phyloP scores from a whole-genome alignment of 169 alveolate species.

The Plasmodium coatneyi region DNA sequence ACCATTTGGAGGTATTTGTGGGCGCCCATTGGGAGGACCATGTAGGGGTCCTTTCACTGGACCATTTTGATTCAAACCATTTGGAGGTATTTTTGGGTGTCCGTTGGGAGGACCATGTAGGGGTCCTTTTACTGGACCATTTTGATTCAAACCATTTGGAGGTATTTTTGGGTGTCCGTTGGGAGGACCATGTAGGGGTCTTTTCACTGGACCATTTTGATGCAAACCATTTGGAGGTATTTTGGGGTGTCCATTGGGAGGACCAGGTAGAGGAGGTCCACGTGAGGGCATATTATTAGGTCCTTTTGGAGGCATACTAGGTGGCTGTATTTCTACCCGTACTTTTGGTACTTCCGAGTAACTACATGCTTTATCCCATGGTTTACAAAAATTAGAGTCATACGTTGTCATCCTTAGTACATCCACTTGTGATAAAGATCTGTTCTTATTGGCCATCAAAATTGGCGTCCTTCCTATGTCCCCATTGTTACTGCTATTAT shows the following conservation, averaged over 20 bases:
- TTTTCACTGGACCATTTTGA: neutral
- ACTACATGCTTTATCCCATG: neutral
- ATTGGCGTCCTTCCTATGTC: neutral
- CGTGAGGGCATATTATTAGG: neutral
- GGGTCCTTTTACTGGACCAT: neutral
- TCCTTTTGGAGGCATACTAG: neutral
- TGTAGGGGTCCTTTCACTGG: neutral
- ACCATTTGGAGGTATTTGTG: neutral
- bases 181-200: neutral
- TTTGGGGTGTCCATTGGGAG: neutral
- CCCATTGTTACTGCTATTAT: neutral
- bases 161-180: neutral
- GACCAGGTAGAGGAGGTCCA: neutral
- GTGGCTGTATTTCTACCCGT: neutral
- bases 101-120: neutral
- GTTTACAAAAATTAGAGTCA: neutral
- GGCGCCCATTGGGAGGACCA: neutral
- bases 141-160: neutral
- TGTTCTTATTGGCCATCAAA: neutral
- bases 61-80: neutral
- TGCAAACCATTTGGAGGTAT: neutral
- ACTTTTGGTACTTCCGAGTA: neutral
- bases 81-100: neutral
- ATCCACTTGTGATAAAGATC: constrained; percentile 1
- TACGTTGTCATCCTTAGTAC: neutral